A percentile compares a stretch with the other conserved stretches of the same genome.
These are phyloP conservation scores for Amanita rubescens DNA, from an alignment of 768 basidiomycete species.

Conservation along the genomic window DNA sequence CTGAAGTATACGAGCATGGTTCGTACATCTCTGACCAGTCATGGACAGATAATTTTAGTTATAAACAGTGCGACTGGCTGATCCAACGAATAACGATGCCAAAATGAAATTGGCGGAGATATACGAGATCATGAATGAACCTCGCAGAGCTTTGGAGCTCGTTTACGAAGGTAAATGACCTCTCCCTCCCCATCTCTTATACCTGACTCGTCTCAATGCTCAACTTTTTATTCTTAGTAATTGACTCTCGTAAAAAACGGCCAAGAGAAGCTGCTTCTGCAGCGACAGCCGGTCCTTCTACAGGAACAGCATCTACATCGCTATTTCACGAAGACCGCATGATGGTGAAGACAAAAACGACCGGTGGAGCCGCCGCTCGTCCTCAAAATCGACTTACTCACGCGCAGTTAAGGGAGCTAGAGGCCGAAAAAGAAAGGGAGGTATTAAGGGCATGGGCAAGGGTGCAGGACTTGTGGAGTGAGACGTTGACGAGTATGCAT, in stretches of 20 bases:
- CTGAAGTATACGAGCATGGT: constrained; percentile 82
- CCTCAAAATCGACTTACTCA: constrained; percentile 42
- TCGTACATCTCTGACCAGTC: constrained; percentile 12
- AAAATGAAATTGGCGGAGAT: constrained; percentile 89
- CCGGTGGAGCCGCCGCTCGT: constrained; percentile 15
- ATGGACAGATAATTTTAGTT: not conserved
- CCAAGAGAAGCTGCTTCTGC: constrained; percentile 18
- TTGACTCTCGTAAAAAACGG: constrained; percentile 52
- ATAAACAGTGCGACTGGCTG: constrained; percentile 59
- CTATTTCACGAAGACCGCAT: constrained; percentile 59
- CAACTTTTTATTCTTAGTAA: constrained; percentile 29
- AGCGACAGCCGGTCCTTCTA: constrained; percentile 9
- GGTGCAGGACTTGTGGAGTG: constrained; percentile 56
- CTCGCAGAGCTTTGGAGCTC: constrained; percentile 73
- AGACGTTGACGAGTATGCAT: constrained; percentile 35
- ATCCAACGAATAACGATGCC: constrained; percentile 71
- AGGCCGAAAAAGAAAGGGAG: constrained; percentile 59
- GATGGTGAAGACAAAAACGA: constrained; percentile 24
- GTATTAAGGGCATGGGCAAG: constrained; percentile 50
- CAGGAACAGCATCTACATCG: constrained; percentile 30
- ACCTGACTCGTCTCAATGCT: not conserved
- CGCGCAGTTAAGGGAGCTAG: constrained; percentile 55
- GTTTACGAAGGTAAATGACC: constrained; percentile 65
- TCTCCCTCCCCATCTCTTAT: not conserved
- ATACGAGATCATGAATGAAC: constrained; percentile 78